Evolutionary conservation across 768 basidiomycete species (phyloP), one percentile per base, ranked within the genome.

Genomic region (Boletus edulis): DNA sequence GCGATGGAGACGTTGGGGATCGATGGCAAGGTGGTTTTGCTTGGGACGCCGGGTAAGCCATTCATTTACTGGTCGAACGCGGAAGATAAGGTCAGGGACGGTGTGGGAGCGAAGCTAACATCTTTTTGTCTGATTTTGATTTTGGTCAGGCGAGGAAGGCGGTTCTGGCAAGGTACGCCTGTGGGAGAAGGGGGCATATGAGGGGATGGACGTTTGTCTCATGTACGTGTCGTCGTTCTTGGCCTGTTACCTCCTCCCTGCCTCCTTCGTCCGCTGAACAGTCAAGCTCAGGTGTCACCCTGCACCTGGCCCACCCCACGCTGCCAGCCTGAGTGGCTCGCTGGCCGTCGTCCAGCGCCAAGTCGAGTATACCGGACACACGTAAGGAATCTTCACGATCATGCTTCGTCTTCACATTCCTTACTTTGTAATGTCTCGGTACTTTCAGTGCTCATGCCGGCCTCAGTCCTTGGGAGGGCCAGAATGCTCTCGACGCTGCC

Each of bases 391-490:
- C 12, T 27, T 29, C 9, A 29, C 18, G 14, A 22, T 37, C 39
- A 20, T n/a, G 15, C 22, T 8, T 17, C 7, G 6, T 37, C 17
- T n/a, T 24, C 45, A 13, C 17, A 5, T 41, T 3, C 10, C 44
- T 50, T 22, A 52, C 38, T 34, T 24, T 24, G 31, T 22, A 17
- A 31, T 18, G 6, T 31, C 27, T 35, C 8, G n/a, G 2, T n/a
- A 2, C 2, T 41, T 37, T 27, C 53, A 90, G 89, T 17, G 88
- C 89, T 5, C 90, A 91, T 64, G 89, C 89, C 0, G 84, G 84
- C 1, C 75, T 87, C 24, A 87, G 86, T 17, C 91, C 91, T n/a
- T 93, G 91, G 91, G 87, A 92, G 63, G 91, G 89, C 2, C 78
- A 76, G 57, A 93, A 94, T 59, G 88, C 91, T 1, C 74, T 92